Percentiles rank a stretch among this genome's conserved stretches.
These are phyloP conservation scores for Penstemon newberryi DNA, from an alignment of 257 asterid genomes.

Conservation along the genomic window DNA sequence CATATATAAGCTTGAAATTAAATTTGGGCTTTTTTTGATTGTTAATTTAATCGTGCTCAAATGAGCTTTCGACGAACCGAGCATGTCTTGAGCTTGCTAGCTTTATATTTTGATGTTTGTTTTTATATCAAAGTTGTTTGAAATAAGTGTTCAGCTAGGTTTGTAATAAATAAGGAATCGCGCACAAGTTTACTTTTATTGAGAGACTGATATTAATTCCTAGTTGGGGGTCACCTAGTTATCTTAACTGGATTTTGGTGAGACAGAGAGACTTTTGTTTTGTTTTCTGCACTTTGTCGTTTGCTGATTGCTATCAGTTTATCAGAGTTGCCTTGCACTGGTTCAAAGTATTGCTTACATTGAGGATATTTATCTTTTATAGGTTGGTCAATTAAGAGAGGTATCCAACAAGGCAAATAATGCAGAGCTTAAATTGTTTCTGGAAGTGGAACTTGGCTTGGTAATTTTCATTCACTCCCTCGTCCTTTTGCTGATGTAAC, in stretches of 20 bases:
- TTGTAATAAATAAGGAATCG: too few relatives aligned
- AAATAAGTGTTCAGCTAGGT: too few relatives aligned
- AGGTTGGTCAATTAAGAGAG: constrained; percentile 85
- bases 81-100: too few relatives aligned
- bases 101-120: too few relatives aligned
- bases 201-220: neutral
- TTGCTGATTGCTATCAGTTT: constrained; percentile 3
- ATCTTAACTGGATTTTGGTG: neutral
- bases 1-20: too few relatives aligned
- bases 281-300: neutral
- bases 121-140: too few relatives aligned
- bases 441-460: constrained; percentile 70
- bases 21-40: too few relatives aligned
- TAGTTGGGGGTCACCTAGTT: neutral
- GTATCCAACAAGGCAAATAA: constrained; percentile 66
- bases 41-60: too few relatives aligned
- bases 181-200: too few relatives aligned
- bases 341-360: constrained; percentile 5
- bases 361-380: constrained; percentile 26
- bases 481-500: constrained; percentile 20
- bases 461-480: constrained; percentile 36
- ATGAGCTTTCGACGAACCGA: too few relatives aligned
- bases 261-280: neutral
- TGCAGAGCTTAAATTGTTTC: constrained; percentile 69
- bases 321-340: neutral